Base-by-base conservation (phyloP, 2,329 filamentous ascomycete species). In the Neonectria faginata region DNA sequence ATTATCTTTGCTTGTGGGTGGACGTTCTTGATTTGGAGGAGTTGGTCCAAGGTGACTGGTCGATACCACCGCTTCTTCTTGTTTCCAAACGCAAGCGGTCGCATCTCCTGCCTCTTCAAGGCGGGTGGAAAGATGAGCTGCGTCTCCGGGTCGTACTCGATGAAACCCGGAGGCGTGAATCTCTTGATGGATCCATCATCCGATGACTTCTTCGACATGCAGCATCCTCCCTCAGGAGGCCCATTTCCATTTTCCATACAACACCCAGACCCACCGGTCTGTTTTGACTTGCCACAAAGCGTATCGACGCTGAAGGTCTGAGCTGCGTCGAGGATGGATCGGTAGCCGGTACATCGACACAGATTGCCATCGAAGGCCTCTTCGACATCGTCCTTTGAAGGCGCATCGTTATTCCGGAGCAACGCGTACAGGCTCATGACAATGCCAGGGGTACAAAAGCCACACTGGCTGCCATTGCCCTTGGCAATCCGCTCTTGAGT, bases 341-440 rank as follows among this genome's bases (percentile, higher is more conserved):
- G 85, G 76, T 99, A 99, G 5, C 96, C 96, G 0, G 96, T 99
- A 79, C 96, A 99, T 57, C 96, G 88, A 76, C 96, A 99, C 29
- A 98, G 82, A 70, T 99, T 99, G 0, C 96, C 96, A 78, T 99
- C 96, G 74, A 98, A 98, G 0, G 95, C 94, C 80, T 98, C 96
- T 79, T 99, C 96, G 36, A 98, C 86, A 31, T 97, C 92, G 70
- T 93, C 88, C 74, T 95, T 89, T 3, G 89, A 90, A 0, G 95
- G 94, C 20, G 85, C 85, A 4, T 89, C 84, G 70, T 94, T 92
- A 75, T 98, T 98, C 64, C 96, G 88, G 33, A 99, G 84, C 48
- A 98, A 84, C 6, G 96, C 96, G 79, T 99, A 99, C 60, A 98
- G 80, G 77, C 94, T 97, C 92, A 98, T 98, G 67, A 98, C 94